A percentile compares a stretch with the other conserved stretches of the same genome.
phyloP scores from a whole-genome alignment of 2,329 filamentous ascomycete genomes.

The Amauroascus niger region DNA sequence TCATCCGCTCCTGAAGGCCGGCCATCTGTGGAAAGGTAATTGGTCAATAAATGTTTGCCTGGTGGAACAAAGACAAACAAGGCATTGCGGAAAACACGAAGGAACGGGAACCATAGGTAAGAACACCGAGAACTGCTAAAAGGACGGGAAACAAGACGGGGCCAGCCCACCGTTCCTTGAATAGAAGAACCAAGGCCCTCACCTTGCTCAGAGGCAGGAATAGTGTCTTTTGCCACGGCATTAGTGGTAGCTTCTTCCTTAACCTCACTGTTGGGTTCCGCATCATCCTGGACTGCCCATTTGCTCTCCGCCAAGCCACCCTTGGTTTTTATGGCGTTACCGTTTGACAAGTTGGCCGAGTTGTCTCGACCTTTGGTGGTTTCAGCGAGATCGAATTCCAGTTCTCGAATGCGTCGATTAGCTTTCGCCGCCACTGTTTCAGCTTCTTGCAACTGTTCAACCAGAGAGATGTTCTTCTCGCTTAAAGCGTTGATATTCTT shows the following conservation, averaged over 20 bases:
- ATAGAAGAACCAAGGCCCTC: constrained; percentile 41
- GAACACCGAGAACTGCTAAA: constrained; percentile 3
- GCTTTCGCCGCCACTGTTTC: constrained; percentile 22
- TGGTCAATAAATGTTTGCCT: constrained; percentile 20
- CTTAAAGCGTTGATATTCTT: constrained; percentile 22
- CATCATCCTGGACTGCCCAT: constrained; percentile 29
- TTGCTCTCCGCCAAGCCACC: constrained; percentile 33
- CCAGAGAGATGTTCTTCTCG: constrained; percentile 19
- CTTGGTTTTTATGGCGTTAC: constrained; percentile 15
- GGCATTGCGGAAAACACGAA: constrained; percentile 14
- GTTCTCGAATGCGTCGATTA: constrained; percentile 19
- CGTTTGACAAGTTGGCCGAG: constrained; percentile 15
- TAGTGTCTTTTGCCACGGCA: constrained; percentile 23
- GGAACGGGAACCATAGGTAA: constrained; percentile 8
- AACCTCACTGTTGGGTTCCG: constrained; percentile 21
- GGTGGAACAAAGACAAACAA: constrained; percentile 16
- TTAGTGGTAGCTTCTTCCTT: constrained; percentile 21
- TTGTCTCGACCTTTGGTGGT: constrained; percentile 11
- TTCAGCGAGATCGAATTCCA: constrained; percentile 19
- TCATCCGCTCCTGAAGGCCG: constrained; percentile 40
- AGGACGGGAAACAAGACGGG: constrained; percentile 29
- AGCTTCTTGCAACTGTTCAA: constrained; percentile 18
- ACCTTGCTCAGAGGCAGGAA: constrained; percentile 35
- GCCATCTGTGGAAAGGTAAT: constrained; percentile 33
- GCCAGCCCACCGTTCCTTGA: constrained; percentile 40